A percentile compares a stretch with the other conserved stretches of the same genome.
Evolutionary conservation across 345 rosid genomes (phyloP).

Genomic region (Garcia nutans): DNA sequence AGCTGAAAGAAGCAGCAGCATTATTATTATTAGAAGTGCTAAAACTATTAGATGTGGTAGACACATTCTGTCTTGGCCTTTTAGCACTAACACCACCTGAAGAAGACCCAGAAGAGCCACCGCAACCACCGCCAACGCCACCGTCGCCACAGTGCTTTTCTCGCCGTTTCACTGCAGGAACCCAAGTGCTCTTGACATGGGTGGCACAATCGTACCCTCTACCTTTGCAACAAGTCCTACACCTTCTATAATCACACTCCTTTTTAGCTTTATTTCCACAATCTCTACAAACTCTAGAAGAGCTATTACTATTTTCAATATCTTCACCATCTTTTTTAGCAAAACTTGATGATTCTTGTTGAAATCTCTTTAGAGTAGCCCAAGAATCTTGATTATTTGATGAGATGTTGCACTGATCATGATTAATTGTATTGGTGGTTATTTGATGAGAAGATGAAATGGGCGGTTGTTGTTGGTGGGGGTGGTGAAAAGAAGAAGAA

Average conservation of each 20-base stretch:
- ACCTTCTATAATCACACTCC: constrained; percentile 62
- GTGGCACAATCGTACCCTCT: constrained; percentile 66
- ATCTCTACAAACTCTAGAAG: constrained; percentile 57
- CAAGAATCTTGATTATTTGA: constrained; percentile 16
- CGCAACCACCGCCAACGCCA: constrained; percentile 24
- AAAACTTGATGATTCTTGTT: constrained; percentile 23
- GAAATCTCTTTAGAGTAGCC: constrained; percentile 1
- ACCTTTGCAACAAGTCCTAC: constrained; percentile 84
- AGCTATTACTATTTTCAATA: constrained; percentile 12
- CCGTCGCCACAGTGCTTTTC: constrained; percentile 28
- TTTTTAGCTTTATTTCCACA: constrained; percentile 84
- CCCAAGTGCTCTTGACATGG: constrained; percentile 89
- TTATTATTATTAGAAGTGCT: constrained; percentile 34
- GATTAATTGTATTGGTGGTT: neutral
- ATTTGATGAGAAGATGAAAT: neutral
- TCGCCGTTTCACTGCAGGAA: constrained; percentile 54
- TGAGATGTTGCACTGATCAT: constrained; percentile 3
- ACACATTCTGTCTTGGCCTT: constrained; percentile 39
- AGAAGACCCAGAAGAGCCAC: constrained; percentile 47
- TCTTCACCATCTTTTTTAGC: constrained; percentile 28
- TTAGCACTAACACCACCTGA: constrained; percentile 42
- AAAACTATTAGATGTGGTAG: constrained; percentile 26
- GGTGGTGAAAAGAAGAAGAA: constrained; percentile 22
- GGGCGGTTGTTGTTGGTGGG: constrained; percentile 7
- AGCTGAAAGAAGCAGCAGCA: constrained; percentile 35